Conservation (phyloP, 345 rosid species). For the Jatropha curcas region DNA sequence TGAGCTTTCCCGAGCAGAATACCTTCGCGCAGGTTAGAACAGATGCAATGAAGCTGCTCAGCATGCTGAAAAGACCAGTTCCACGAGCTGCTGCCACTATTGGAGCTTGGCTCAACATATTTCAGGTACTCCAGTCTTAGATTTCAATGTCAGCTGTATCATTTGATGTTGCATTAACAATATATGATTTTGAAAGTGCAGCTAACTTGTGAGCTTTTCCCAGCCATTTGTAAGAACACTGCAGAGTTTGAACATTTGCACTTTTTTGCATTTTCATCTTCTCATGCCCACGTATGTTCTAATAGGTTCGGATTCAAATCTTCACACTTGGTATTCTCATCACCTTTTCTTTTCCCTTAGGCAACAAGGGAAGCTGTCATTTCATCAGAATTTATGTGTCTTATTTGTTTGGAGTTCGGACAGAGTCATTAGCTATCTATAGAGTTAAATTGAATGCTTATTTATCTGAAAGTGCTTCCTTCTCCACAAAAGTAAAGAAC, state of each 20-base stretch:
- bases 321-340: too few species aligned
- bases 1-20: constrained; percentile 48
- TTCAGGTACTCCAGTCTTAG: constrained; percentile 55
- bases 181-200: background rate
- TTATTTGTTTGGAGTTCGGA: background rate
- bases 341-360: background rate
- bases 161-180: background rate
- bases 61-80: constrained; percentile 70
- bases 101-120: constrained; percentile 95
- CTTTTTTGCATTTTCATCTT: background rate
- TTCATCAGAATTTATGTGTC: background rate
- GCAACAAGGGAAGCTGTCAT: background rate
- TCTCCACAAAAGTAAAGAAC: background rate
- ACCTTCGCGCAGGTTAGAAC: constrained; percentile 78
- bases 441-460: background rate
- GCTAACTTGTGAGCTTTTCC: background rate
- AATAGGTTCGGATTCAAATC: background rate
- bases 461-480: background rate
- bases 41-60: constrained; percentile 79
- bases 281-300: background rate
- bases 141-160: background rate
- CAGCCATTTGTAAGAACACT: background rate
- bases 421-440: background rate
- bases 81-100: constrained; percentile 83
- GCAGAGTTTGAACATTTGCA: background rate